These are phyloP conservation scores for Neobulgaria alba DNA, from an alignment of 2,329 filamentous ascomycete species.

Conservation along the genomic window DNA sequence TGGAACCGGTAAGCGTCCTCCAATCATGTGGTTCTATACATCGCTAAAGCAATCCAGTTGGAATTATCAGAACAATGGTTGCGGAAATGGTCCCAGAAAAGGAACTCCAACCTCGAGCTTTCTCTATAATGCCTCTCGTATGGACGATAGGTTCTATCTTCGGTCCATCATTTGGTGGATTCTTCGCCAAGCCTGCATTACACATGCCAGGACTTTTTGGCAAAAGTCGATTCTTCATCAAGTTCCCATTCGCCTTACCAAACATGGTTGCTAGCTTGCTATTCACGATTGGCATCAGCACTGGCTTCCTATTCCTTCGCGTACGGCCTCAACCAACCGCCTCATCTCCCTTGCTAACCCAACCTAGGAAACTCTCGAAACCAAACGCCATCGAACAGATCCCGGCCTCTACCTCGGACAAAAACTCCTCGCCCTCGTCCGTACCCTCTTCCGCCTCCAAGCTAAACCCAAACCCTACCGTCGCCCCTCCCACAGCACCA, in stretches of 20 bases:
- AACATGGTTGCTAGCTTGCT: conserved; percentile 71
- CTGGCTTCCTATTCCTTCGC: conserved; percentile 69
- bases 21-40: too few species aligned
- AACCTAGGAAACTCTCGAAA: conserved; percentile 66
- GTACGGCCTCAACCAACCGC: conserved; percentile 38
- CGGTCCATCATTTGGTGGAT: conserved; percentile 79
- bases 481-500: conserved; percentile 36
- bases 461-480: conserved; percentile 13
- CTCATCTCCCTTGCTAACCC: neutral
- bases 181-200: conserved; percentile 71
- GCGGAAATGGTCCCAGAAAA: conserved; percentile 86
- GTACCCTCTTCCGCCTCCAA: conserved; percentile 10
- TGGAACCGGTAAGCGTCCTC: conserved; percentile 64
- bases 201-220: conserved; percentile 67
- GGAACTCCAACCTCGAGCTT: conserved; percentile 79
- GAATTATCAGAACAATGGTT: conserved; percentile 85
- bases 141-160: conserved; percentile 86
- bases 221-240: conserved; percentile 56
- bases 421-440: conserved; percentile 42
- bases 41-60: conserved; percentile 47
- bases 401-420: conserved; percentile 68
- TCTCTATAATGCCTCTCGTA: conserved; percentile 85
- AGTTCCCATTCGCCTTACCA: conserved; percentile 75
- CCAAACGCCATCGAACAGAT: conserved; percentile 59
- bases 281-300: conserved; percentile 68